Evolutionary conservation across 257 asterid genomes (phyloP), one percentile per base, ranked within the genome.

Genomic region (Forsythia viridissima): DNA sequence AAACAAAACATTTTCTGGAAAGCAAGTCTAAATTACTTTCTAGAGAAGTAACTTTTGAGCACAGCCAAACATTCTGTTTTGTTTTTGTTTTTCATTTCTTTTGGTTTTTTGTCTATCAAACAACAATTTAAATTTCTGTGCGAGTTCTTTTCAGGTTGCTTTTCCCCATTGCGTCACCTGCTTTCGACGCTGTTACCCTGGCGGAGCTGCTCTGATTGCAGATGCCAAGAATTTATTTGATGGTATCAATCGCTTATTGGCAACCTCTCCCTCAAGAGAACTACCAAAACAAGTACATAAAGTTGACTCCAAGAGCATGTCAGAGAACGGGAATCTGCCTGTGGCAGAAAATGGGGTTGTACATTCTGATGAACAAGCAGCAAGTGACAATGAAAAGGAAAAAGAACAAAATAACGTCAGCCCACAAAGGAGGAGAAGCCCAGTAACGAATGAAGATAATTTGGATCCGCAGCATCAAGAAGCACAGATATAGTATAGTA

Each of bases 121-220:
- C 8, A 38, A 71, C 8, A 43, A 48, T 66, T 8, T 44, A 52
- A 77, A n/a, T 68, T 40, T 69, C 65, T n/a, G 10, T 63, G 51
- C 46, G 40, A 8, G 51, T 70, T 21, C 12, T 34, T 15, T 76
- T 71, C 88, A 95, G 98, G 94, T 91, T 73, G 98, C 88, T 81
- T 88, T 90, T 65, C 96, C 99, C n/a, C 95, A 96, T 75, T 92
- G 96, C 72, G 92, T 86, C 12, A 84, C 89, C 39, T 96, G 97
- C 84, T 96, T 92, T 70, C 92, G 94, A 12, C 97, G 98, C 36
- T 95, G 99, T 85, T 95, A 91, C 90, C 91, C 89, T 1, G 98
- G 94, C 55, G 97, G 97, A 72, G 89, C 94, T 76, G 63, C 90
- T 81, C 85, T 93, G 68, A 87, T 95, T 70, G 74, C 89, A 30